Evolutionary conservation across 257 asterid genomes (phyloP).

Genomic region (Ilex asprella): DNA sequence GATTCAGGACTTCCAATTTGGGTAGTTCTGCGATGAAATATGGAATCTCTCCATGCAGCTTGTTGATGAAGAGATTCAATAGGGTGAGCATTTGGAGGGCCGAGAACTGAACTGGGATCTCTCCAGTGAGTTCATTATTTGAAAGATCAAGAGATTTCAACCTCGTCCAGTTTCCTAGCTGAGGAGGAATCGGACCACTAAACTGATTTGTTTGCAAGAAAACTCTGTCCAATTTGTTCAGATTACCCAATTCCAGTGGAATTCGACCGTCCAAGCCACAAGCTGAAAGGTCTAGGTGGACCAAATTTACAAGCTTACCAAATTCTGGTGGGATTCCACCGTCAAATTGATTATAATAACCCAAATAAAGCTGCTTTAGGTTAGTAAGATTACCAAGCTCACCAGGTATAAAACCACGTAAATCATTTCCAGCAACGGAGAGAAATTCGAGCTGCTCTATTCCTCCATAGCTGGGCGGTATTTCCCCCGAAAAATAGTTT

Average conservation of each 20-base stretch:
- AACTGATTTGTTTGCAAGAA: slow-evolving; percentile 36
- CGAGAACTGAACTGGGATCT: slow-evolving; percentile 31
- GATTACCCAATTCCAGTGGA: slow-evolving; percentile 28
- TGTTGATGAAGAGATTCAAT: slow-evolving; percentile 35
- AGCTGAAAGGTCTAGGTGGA: slow-evolving; percentile 31
- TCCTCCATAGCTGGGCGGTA: slow-evolving; percentile 25
- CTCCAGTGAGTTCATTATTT: slow-evolving; percentile 29
- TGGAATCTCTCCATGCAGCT: slow-evolving; percentile 35
- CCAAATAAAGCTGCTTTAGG: slow-evolving; percentile 29
- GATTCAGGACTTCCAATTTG: slow-evolving; percentile 27
- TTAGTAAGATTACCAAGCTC: slow-evolving; percentile 30
- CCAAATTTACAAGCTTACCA: slow-evolving; percentile 20
- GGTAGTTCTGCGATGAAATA: slow-evolving; percentile 27
- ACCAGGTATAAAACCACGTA: slow-evolving; percentile 28
- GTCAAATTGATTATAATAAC: slow-evolving; percentile 33
- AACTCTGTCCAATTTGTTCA: slow-evolving; percentile 24
- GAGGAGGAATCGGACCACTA: slow-evolving; percentile 27
- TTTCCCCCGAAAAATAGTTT: slow-evolving; percentile 33
- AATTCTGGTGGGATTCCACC: slow-evolving; percentile 30
- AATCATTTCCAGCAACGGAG: slow-evolving; percentile 38
- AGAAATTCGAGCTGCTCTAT: slow-evolving; percentile 22
- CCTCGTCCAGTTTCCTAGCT: slow-evolving; percentile 27
- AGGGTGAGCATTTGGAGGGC: slow-evolving; percentile 20
- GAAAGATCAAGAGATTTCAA: slow-evolving; percentile 34
- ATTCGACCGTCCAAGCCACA: slow-evolving; percentile 27